phyloP scores from a whole-genome alignment of 768 basidiomycete species.

The Phylloporus sp. region DNA sequence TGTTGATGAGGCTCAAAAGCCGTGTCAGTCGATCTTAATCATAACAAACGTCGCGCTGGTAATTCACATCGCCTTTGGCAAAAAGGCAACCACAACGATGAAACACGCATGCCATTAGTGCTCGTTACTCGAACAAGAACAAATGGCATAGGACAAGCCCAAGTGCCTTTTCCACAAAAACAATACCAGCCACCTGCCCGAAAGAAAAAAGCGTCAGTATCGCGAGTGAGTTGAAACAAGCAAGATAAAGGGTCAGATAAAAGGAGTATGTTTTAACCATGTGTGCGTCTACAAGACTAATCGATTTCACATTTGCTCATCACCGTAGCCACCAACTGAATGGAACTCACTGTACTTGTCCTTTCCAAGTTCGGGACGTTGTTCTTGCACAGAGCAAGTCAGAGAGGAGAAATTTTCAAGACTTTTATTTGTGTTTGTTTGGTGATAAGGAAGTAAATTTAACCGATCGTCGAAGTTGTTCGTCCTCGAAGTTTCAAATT shows the following conservation, averaged over 20 bases:
- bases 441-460: neutral
- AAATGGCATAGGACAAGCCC: neutral
- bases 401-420: neutral
- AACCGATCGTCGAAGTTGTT: too few relatives aligned
- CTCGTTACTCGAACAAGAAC: neutral
- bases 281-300: slow-evolving; percentile 89
- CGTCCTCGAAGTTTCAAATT: too few relatives aligned
- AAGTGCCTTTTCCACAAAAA: slow-evolving; percentile 1
- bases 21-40: too few relatives aligned
- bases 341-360: slow-evolving; percentile 12
- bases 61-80: slow-evolving; percentile 9
- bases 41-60: neutral
- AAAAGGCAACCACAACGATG: neutral
- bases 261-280: slow-evolving; percentile 57
- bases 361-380: neutral
- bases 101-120: slow-evolving; percentile 3
- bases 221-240: neutral
- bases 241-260: slow-evolving; percentile 18
- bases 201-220: slow-evolving; percentile 5
- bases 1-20: neutral
- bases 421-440: neutral
- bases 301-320: slow-evolving; percentile 70
- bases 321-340: slow-evolving; percentile 14
- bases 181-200: slow-evolving; percentile 2
- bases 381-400: neutral